A percentile compares a stretch with the other conserved stretches of the same genome.
Evolutionary conservation across 257 asterid genomes (phyloP).

Genomic region (Leptodermis oblonga): DNA sequence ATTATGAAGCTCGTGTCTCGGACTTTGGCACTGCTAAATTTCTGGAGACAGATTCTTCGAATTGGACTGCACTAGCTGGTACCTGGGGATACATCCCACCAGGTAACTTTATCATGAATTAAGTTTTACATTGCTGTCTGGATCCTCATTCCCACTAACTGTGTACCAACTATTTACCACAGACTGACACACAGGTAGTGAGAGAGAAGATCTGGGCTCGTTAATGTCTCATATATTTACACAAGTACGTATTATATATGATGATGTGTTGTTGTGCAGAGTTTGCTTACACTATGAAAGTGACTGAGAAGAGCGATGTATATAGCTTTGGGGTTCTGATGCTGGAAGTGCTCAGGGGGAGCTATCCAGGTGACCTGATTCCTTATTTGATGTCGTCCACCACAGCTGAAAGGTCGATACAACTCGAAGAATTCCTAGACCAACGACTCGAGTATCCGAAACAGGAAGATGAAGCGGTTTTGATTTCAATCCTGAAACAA

Average conservation of each 20-base stretch:
- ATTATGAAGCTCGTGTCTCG: slow-evolving; percentile 32
- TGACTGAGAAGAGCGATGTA: slow-evolving; percentile 30
- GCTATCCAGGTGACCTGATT: slow-evolving; percentile 26
- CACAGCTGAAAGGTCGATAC: not conserved
- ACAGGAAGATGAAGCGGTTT: slow-evolving; percentile 9
- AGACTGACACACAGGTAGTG: too few species aligned
- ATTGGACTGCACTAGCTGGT: slow-evolving; percentile 32
- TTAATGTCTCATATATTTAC: too few species aligned
- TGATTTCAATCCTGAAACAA: slow-evolving; percentile 10
- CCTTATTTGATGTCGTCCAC: not conserved
- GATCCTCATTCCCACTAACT: not conserved
- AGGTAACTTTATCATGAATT: slow-evolving; percentile 20
- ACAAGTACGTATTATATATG: not conserved
- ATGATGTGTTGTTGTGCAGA: slow-evolving; percentile 2
- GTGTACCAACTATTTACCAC: not conserved
- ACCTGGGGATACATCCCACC: slow-evolving; percentile 42
- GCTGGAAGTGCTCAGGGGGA: slow-evolving; percentile 36
- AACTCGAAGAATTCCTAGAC: slow-evolving; percentile 23
- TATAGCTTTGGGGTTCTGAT: slow-evolving; percentile 44
- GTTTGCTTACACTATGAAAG: slow-evolving; percentile 30
- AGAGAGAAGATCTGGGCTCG: too few species aligned
- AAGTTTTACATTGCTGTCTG: too few species aligned
- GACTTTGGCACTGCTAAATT: slow-evolving; percentile 44
- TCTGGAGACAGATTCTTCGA: slow-evolving; percentile 24
- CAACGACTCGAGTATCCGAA: slow-evolving; percentile 9